These are phyloP conservation scores for Endothia cerciana DNA, from an alignment of 2,329 filamentous ascomycete species.

Conservation along the genomic window DNA sequence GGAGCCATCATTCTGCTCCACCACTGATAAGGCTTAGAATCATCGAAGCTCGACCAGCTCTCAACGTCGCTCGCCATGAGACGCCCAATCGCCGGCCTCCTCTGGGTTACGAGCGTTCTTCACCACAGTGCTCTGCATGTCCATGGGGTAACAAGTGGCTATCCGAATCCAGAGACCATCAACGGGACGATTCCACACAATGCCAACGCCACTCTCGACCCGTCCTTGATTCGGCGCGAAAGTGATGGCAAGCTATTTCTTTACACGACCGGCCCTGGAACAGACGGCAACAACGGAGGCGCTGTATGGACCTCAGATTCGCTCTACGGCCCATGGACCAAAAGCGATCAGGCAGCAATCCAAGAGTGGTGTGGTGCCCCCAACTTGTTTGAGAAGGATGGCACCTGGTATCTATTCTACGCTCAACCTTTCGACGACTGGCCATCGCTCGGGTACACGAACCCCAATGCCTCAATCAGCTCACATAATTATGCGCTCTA, in stretches of 20 bases:
- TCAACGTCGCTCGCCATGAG: not conserved
- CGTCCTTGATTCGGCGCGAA: conserved; percentile 1
- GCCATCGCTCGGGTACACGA: conserved; percentile 26
- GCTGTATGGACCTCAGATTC: conserved; percentile 33
- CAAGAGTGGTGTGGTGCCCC: conserved; percentile 32
- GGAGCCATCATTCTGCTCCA: not conserved
- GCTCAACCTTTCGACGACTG: conserved; percentile 33
- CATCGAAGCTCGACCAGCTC: not conserved
- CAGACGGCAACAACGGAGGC: conserved; percentile 19
- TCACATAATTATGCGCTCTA: conserved; percentile 31
- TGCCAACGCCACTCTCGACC: conserved; percentile 4
- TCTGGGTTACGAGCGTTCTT: not conserved
- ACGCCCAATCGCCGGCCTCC: not conserved
- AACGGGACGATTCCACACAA: conserved; percentile 7
- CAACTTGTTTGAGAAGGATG: conserved; percentile 30
- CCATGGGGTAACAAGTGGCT: not conserved
- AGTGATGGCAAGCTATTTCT: conserved; percentile 9
- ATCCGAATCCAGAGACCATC: conserved; percentile 2
- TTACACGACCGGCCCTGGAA: not conserved
- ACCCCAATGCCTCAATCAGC: conserved; percentile 28
- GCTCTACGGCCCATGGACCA: conserved; percentile 33
- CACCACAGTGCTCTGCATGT: not conserved
- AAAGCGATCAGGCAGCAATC: conserved; percentile 23
- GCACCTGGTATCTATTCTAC: conserved; percentile 34
- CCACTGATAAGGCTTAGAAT: not conserved